Conservation (phyloP, 768 basidiomycete species). For the Hydnum rufescens region DNA sequence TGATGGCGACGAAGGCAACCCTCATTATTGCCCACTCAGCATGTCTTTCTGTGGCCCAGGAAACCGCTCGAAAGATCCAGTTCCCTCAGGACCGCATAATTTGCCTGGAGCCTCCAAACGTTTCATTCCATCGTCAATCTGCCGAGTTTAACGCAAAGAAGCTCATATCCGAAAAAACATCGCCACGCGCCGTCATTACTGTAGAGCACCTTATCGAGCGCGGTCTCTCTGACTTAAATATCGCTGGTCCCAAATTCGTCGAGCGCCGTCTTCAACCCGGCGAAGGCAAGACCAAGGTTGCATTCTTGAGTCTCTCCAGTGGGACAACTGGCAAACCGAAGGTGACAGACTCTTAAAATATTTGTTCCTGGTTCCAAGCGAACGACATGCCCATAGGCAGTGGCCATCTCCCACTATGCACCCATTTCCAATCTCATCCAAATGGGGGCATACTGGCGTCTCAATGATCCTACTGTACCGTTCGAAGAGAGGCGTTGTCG, state of each 20-base stretch:
- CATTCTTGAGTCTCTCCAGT: constrained; percentile 53
- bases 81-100: constrained; percentile 13
- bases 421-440: constrained; percentile 45
- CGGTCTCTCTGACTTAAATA: constrained; percentile 23
- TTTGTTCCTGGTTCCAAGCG: no score
- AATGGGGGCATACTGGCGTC: constrained; percentile 31
- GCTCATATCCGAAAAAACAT: constrained; percentile 3
- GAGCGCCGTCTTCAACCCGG: constrained; percentile 34
- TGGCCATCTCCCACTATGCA: constrained; percentile 40
- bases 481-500: constrained; percentile 25
- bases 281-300: constrained; percentile 49
- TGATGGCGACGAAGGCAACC: constrained; percentile 8
- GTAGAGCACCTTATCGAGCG: constrained; percentile 24
- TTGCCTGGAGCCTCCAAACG: constrained; percentile 3
- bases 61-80: constrained; percentile 12
- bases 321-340: constrained; percentile 52
- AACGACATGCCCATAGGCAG: constrained; percentile 23
- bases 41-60: constrained; percentile 4
- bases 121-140: background rate
- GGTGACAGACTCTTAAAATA: constrained; percentile 3
- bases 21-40: constrained; percentile 9
- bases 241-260: constrained; percentile 19
- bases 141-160: constrained; percentile 3
- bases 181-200: background rate
- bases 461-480: constrained; percentile 23